A percentile compares a stretch with the other conserved stretches of the same genome.
Evolutionary conservation across 1,284 basidiomycete genomes (phyloP).

Genomic region (Apiotrichum siamense): DNA sequence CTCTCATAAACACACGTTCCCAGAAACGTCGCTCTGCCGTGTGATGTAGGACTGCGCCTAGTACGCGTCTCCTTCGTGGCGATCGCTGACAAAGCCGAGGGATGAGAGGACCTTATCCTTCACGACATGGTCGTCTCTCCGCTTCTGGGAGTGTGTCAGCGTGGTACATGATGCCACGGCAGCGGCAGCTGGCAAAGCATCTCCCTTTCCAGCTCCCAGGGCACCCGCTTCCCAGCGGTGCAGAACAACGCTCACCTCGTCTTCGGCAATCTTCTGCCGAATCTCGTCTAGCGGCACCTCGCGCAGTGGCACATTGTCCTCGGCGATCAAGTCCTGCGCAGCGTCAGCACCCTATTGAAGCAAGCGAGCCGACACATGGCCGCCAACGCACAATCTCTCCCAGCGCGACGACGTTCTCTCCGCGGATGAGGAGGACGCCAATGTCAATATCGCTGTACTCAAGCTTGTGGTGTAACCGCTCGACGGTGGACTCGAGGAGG

Average conservation of each 20-base stretch:
- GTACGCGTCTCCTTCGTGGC: slow-evolving; percentile 48
- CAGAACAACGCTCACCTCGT: slow-evolving; percentile 44
- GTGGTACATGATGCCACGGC: not conserved
- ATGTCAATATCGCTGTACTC: slow-evolving; percentile 43
- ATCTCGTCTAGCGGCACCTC: slow-evolving; percentile 66
- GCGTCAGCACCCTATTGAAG: too few relatives aligned
- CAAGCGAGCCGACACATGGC: too few relatives aligned
- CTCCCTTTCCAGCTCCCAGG: too few relatives aligned
- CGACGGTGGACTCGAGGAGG: slow-evolving; percentile 77
- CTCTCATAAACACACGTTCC: not conserved
- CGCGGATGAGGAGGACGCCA: slow-evolving; percentile 80
- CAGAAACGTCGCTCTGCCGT: too few relatives aligned
- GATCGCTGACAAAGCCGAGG: slow-evolving; percentile 45
- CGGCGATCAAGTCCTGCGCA: slow-evolving; percentile 80
- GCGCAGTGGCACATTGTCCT: slow-evolving; percentile 76
- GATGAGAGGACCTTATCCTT: slow-evolving; percentile 40
- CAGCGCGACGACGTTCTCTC: slow-evolving; percentile 95
- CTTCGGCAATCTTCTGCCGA: slow-evolving; percentile 64
- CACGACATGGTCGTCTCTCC: slow-evolving; percentile 37
- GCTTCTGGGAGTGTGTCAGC: slow-evolving; percentile 27
- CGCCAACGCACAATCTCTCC: slow-evolving; percentile 96
- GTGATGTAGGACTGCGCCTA: too few relatives aligned
- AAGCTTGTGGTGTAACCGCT: slow-evolving; percentile 42
- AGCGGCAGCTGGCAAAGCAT: too few relatives aligned
- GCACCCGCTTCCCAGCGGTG: too few relatives aligned